These are phyloP conservation scores for Cladosporium cucumerinum DNA, from an alignment of 2,329 filamentous ascomycete species.

Conservation along the genomic window DNA sequence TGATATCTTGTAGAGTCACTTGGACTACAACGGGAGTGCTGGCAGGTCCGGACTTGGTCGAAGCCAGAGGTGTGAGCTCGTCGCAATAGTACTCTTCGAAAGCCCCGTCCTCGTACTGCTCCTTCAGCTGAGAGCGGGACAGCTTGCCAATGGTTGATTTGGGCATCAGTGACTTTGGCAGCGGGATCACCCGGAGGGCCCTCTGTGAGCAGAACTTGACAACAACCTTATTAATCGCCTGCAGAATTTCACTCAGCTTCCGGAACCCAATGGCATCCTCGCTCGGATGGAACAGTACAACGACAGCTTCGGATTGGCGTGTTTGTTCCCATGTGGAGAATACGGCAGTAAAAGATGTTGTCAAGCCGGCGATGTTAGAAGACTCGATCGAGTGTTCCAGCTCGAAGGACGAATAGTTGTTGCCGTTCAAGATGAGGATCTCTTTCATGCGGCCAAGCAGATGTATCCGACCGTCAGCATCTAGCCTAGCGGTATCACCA, in stretches of 20 bases:
- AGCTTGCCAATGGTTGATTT: conserved; percentile 27
- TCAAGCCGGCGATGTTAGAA: not conserved
- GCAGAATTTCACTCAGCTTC: conserved; percentile 17
- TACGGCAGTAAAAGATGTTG: not conserved
- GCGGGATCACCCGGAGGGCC: conserved; percentile 21
- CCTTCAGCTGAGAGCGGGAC: conserved; percentile 22
- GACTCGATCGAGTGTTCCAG: not conserved
- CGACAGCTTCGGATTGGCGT: conserved; percentile 18
- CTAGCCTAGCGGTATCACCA: not conserved
- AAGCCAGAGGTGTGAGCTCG: not conserved
- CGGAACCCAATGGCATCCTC: conserved; percentile 14
- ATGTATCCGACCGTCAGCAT: not conserved
- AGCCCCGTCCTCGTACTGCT: conserved; percentile 15
- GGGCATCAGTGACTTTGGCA: conserved; percentile 22
- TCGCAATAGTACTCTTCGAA: not conserved
- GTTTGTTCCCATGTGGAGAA: not conserved
- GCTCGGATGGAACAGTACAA: conserved; percentile 23
- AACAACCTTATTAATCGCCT: not conserved
- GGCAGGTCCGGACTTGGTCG: not conserved
- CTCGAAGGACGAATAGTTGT: not conserved
- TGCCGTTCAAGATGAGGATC: not conserved
- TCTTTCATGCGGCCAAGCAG: not conserved
- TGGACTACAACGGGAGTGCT: not conserved
- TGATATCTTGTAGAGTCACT: conserved; percentile 4
- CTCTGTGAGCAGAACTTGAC: conserved; percentile 19